A percentile compares a stretch with the other conserved stretches of the same genome.
These are phyloP conservation scores for Pythium oligandrum DNA, from an alignment of 352 stramenopile species.

Conservation along the genomic window DNA sequence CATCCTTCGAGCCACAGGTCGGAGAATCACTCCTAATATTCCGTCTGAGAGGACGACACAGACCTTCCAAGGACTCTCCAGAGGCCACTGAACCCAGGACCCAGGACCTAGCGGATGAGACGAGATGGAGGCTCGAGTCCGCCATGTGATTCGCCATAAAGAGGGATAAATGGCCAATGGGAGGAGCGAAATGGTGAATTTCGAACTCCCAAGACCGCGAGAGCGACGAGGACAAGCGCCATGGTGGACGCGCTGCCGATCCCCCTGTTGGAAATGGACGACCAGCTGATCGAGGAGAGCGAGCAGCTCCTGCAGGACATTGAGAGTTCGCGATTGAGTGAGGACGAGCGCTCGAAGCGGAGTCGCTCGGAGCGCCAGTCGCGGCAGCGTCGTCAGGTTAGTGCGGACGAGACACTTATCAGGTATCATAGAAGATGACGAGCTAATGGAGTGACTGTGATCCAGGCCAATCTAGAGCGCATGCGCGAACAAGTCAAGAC, in stretches of 20 bases:
- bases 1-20: too few relatives aligned
- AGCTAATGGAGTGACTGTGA: not conserved
- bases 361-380: slow-evolving; percentile 12
- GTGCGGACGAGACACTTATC: not conserved
- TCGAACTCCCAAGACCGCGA: not conserved
- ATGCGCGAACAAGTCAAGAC: slow-evolving; percentile 18
- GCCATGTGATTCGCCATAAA: too few relatives aligned
- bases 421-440: not conserved
- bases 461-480: slow-evolving; percentile 13
- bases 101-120: too few relatives aligned
- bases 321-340: not conserved
- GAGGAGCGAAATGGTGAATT: slow-evolving; percentile 1
- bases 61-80: too few relatives aligned
- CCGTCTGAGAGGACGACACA: too few relatives aligned
- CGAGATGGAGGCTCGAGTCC: too few relatives aligned
- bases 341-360: slow-evolving; percentile 11
- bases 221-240: slow-evolving; percentile 1
- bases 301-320: slow-evolving; percentile 14
- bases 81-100: too few relatives aligned
- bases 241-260: slow-evolving; percentile 9
- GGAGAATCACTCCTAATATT: too few relatives aligned
- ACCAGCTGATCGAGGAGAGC: slow-evolving; percentile 8
- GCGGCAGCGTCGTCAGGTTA: slow-evolving; percentile 16
- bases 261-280: slow-evolving; percentile 13
- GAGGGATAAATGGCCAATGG: not conserved